Conservation (phyloP, 495 filamentous ascomycete species). For the Aspergillus diversus region DNA sequence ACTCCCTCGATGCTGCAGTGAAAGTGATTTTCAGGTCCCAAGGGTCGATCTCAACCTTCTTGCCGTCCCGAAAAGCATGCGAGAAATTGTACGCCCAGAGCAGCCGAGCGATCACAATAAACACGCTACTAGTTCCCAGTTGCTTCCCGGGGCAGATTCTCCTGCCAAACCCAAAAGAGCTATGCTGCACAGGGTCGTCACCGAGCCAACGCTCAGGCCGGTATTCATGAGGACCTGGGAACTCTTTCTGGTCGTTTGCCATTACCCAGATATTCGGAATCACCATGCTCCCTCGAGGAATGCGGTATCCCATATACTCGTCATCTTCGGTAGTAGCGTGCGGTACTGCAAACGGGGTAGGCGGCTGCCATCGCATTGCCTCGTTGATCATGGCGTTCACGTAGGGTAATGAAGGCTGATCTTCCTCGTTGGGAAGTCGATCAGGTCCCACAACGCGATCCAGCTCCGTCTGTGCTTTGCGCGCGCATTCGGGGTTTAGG, state of each 20-base stretch:
- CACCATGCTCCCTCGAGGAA: conserved; percentile 57
- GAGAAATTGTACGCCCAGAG: conserved; percentile 1
- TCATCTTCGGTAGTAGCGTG: conserved; percentile 59
- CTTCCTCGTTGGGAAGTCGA: conserved; percentile 50
- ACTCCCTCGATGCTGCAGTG: background rate
- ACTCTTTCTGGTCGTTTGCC: conserved; percentile 37
- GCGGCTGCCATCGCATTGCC: conserved; percentile 62
- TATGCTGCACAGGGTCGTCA: conserved; percentile 48
- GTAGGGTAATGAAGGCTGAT: conserved; percentile 47
- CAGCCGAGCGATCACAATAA: background rate
- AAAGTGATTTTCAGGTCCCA: conserved; percentile 2
- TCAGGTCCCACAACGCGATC: conserved; percentile 38
- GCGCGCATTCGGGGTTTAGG: conserved; percentile 19
- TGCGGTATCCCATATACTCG: conserved; percentile 57
- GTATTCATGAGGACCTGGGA: conserved; percentile 42
- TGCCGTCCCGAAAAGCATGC: background rate
- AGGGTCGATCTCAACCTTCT: background rate
- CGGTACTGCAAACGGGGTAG: conserved; percentile 55
- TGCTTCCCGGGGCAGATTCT: conserved; percentile 61
- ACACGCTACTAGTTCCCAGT: conserved; percentile 37
- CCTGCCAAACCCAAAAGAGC: conserved; percentile 64
- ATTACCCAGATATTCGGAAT: conserved; percentile 45
- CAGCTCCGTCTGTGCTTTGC: conserved; percentile 31
- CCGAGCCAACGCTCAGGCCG: conserved; percentile 47
- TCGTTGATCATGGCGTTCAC: conserved; percentile 63